These are phyloP conservation scores for Blechomonas ayalai DNA, from an alignment of 208 protist genomes.

Conservation along the genomic window DNA sequence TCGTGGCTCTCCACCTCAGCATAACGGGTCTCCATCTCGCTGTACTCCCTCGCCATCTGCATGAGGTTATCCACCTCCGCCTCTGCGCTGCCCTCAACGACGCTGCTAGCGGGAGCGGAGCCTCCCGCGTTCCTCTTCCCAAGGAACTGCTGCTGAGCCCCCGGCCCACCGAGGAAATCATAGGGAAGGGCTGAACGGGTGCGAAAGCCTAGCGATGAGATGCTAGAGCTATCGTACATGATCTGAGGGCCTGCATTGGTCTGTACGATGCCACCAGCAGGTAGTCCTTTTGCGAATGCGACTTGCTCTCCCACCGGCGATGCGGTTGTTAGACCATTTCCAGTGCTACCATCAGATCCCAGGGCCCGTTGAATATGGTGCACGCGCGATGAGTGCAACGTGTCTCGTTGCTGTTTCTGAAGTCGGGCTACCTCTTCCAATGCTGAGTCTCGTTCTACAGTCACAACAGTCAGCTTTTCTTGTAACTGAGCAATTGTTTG, in stretches of 20 bases:
- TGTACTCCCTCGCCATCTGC: conserved; percentile 31
- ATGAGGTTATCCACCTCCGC: conserved; percentile 36
- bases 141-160: conserved; percentile 12
- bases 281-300: not conserved
- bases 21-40: conserved; percentile 38
- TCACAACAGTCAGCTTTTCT: conserved; percentile 23
- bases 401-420: conserved; percentile 26
- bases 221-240: conserved; percentile 65
- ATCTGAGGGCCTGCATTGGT: conserved; percentile 39
- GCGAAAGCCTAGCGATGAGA: conserved; percentile 64
- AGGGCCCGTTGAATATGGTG: conserved; percentile 9
- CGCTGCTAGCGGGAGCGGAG: not conserved
- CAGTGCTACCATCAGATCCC: not conserved
- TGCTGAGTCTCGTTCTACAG: conserved; percentile 32
- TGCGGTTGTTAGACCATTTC: too few species aligned
- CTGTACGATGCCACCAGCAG: conserved; percentile 33
- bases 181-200: conserved; percentile 20
- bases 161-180: conserved; percentile 45
- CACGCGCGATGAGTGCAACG: conserved; percentile 31
- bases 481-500: conserved; percentile 42
- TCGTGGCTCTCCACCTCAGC: conserved; percentile 34
- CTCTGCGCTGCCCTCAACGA: conserved; percentile 20
- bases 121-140: conserved; percentile 1
- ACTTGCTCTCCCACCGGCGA: not conserved
- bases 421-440: conserved; percentile 27